A percentile compares a stretch with the other conserved stretches of the same genome.
Conservation (phyloP, 257 asterid species). For the Solanum gandarillasii region DNA sequence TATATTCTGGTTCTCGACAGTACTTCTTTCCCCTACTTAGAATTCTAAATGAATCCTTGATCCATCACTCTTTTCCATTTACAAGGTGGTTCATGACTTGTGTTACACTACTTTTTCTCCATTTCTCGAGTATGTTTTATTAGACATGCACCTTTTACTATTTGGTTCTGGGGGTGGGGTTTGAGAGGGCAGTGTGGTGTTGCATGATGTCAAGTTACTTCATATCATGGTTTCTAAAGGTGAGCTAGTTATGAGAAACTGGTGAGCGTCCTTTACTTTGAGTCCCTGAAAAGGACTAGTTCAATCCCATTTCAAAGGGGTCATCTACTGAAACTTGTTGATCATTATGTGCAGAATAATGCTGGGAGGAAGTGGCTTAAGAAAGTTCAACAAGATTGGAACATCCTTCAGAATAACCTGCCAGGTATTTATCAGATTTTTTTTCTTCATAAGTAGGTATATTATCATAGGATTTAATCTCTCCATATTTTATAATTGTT, state of each 20-base stretch:
- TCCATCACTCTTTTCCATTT: not conserved
- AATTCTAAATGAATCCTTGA: not conserved
- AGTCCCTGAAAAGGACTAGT: not conserved
- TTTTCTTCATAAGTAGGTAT: not conserved
- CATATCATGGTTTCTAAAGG: not conserved
- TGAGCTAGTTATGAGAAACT: not conserved
- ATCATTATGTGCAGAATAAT: conserved; percentile 38
- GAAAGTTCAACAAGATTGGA: conserved; percentile 97
- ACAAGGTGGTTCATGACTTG: not conserved
- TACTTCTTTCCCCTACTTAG: not conserved
- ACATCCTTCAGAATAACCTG: conserved; percentile 85
- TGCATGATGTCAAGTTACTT: not conserved
- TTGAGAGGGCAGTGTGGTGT: not conserved
- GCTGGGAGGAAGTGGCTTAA: conserved; percentile 93
- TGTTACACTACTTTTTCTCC: not conserved
- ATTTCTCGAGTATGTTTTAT: not conserved
- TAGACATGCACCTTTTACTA: not conserved
- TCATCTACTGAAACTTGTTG: not conserved
- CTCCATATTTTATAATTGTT: not conserved
- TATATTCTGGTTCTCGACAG: not conserved
- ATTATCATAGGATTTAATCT: not conserved
- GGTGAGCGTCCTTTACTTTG: not conserved
- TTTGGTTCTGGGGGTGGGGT: not conserved
- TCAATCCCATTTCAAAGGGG: not conserved
- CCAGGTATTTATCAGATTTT: conserved; percentile 47